Conservation (phyloP, 495 filamentous ascomycete species). For the Trichocladium antarcticum region DNA sequence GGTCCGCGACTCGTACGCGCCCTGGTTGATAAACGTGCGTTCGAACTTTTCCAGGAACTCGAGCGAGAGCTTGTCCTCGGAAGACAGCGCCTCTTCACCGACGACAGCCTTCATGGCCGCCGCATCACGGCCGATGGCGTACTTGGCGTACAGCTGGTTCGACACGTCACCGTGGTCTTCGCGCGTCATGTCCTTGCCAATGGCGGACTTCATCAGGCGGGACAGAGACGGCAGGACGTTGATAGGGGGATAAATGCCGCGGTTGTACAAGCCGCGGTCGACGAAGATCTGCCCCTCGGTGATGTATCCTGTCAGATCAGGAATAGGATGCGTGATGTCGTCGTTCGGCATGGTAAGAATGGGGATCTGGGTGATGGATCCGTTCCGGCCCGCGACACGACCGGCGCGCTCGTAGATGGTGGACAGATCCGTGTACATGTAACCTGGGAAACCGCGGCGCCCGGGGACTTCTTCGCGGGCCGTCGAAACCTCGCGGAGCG, state of each 20-base stretch:
- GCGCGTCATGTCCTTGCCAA: slow-evolving; percentile 89
- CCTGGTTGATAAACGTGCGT: slow-evolving; percentile 81
- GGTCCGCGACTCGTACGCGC: slow-evolving; percentile 76
- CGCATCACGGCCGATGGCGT: slow-evolving; percentile 96
- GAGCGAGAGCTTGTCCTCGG: slow-evolving; percentile 93
- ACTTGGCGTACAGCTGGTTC: slow-evolving; percentile 99
- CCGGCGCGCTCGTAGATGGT: slow-evolving; percentile 99
- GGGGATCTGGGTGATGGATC: slow-evolving; percentile 97
- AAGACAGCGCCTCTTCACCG: slow-evolving; percentile 87
- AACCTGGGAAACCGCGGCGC: slow-evolving; percentile 99
- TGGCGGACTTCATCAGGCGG: slow-evolving; percentile 99
- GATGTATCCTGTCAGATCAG: slow-evolving; percentile 97
- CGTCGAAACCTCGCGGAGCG: slow-evolving; percentile 93
- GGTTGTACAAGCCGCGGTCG: slow-evolving; percentile 89
- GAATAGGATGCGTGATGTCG: slow-evolving; percentile 98
- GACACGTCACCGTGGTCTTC: slow-evolving; percentile 97
- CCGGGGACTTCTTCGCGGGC: slow-evolving; percentile 98
- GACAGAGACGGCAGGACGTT: slow-evolving; percentile 98
- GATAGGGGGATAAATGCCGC: slow-evolving; percentile 95
- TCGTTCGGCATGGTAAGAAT: slow-evolving; percentile 99
- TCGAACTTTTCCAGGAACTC: slow-evolving; percentile 99
- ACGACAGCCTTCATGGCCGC: slow-evolving; percentile 99
- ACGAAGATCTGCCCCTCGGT: slow-evolving; percentile 98
- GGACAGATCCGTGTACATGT: slow-evolving; percentile 99
- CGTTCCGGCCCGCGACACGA: slow-evolving; percentile 93